Percentiles rank a stretch among this genome's conserved stretches.
Evolutionary conservation across 2,329 filamentous ascomycete species (phyloP).

Genomic region (Dothidotthia symphoricarpi): DNA sequence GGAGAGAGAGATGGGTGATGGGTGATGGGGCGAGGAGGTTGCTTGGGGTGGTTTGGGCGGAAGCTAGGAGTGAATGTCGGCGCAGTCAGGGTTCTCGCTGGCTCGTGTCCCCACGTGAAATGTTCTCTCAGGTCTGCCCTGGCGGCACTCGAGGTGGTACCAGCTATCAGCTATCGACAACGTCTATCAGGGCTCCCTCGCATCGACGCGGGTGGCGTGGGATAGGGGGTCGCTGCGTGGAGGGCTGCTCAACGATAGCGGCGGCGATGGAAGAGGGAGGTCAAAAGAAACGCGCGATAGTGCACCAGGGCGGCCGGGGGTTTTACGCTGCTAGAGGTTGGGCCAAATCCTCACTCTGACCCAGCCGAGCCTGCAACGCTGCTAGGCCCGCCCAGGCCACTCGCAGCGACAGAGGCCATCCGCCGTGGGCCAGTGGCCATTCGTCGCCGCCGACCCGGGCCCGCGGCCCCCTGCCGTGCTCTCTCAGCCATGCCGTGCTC

Average conservation of each 20-base stretch:
- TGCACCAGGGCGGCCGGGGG: conserved; percentile 16
- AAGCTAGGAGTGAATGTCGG: conserved; percentile 7
- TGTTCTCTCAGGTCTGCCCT: conserved; percentile 3
- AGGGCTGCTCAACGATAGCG: conserved; percentile 6
- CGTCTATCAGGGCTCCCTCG: conserved; percentile 19
- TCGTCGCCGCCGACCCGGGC: conserved; percentile 4
- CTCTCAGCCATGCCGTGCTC: conserved; percentile 11
- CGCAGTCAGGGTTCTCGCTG: conserved; percentile 13
- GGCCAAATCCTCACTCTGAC: conserved; percentile 14
- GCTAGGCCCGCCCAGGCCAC: conserved; percentile 19
- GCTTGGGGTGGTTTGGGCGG: conserved; percentile 4
- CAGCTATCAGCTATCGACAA: conserved; percentile 16
- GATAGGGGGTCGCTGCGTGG: conserved; percentile 3
- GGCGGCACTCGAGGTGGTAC: neutral
- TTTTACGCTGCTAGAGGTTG: conserved; percentile 22
- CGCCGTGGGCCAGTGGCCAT: neutral
- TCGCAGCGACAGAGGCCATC: conserved; percentile 5
- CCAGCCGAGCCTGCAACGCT: conserved; percentile 2
- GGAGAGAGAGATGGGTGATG: neutral
- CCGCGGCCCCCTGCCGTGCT: conserved; percentile 10
- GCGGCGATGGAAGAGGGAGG: conserved; percentile 17
- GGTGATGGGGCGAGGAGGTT: neutral
- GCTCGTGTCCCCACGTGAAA: conserved; percentile 35
- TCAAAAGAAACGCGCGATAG: conserved; percentile 26
- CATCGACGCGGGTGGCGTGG: conserved; percentile 26